phyloP scores from a whole-genome alignment of 108 stramenopile genomes.

The Skeletonema costatum region DNA sequence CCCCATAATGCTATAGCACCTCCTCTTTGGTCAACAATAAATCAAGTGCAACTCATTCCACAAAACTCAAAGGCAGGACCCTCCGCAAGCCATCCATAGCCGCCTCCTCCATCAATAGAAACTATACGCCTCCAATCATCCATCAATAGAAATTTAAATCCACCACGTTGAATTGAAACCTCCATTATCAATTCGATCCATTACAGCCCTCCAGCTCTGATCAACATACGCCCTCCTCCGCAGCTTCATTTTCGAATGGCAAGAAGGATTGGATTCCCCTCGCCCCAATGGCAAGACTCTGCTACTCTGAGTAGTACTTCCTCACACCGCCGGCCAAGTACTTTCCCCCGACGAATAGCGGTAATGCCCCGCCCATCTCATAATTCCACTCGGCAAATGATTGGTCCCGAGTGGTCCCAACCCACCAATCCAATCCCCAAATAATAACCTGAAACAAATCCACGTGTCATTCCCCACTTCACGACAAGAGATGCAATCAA shows the following conservation, averaged over 20 bases:
- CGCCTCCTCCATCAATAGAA: conserved; percentile 23
- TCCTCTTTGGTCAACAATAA: too few relatives aligned
- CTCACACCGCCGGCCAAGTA: neutral
- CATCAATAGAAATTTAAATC: conserved; percentile 44
- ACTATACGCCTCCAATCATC: too few relatives aligned
- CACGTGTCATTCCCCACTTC: conserved; percentile 24
- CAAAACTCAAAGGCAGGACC: conserved; percentile 30
- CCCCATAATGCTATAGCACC: too few relatives aligned
- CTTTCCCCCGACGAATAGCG: conserved; percentile 20
- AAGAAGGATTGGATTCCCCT: neutral
- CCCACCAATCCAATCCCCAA: too few relatives aligned
- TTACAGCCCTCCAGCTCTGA: conserved; percentile 64
- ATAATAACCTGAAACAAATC: conserved; percentile 29
- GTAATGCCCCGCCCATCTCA: conserved; percentile 1
- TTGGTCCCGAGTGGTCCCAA: conserved; percentile 23
- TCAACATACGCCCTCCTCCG: conserved; percentile 62
- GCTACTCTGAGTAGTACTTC: neutral
- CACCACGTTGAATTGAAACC: conserved; percentile 33
- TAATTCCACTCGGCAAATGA: conserved; percentile 12
- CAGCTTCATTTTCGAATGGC: conserved; percentile 49
- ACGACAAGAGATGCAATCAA: conserved; percentile 24
- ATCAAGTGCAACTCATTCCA: conserved; percentile 11
- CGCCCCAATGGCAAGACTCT: neutral
- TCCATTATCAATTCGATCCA: conserved; percentile 57
- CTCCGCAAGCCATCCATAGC: conserved; percentile 5